These are phyloP conservation scores for Ulota crispa DNA, from an alignment of 225 moss, liverwort and hornwort species.

Conservation along the genomic window DNA sequence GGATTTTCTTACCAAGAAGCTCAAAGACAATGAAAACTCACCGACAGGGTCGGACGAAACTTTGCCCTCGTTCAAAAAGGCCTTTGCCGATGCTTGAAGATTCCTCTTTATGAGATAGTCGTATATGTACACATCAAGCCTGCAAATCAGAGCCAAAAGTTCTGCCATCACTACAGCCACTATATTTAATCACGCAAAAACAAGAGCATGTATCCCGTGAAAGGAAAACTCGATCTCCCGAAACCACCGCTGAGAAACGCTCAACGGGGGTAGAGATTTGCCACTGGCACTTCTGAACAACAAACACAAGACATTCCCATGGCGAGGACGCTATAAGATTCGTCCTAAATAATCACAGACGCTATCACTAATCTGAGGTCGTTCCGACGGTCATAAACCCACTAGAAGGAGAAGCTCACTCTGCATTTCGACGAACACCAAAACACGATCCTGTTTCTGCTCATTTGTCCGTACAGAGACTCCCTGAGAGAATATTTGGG, in stretches of 20 bases:
- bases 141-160: constrained; percentile 33
- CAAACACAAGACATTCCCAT: no score
- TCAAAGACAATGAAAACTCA: constrained; percentile 28
- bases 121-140: constrained; percentile 99
- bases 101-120: constrained; percentile 97
- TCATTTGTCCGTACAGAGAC: neutral
- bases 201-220: neutral
- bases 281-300: no score
- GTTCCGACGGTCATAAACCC: no score
- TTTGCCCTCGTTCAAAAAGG: constrained; percentile 95
- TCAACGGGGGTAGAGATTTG: no score
- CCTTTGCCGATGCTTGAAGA: constrained; percentile 92
- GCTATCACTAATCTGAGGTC: no score
- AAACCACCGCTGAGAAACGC: no score
- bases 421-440: no score
- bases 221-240: neutral
- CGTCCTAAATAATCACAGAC: no score
- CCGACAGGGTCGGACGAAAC: constrained; percentile 99
- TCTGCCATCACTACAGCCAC: neutral
- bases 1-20: neutral
- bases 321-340: no score
- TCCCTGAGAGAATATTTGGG: neutral
- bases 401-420: no score
- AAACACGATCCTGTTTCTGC: neutral
- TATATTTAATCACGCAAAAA: neutral